Conservation (phyloP, 352 stramenopile species). For the Globisporangium abappressorium region DNA sequence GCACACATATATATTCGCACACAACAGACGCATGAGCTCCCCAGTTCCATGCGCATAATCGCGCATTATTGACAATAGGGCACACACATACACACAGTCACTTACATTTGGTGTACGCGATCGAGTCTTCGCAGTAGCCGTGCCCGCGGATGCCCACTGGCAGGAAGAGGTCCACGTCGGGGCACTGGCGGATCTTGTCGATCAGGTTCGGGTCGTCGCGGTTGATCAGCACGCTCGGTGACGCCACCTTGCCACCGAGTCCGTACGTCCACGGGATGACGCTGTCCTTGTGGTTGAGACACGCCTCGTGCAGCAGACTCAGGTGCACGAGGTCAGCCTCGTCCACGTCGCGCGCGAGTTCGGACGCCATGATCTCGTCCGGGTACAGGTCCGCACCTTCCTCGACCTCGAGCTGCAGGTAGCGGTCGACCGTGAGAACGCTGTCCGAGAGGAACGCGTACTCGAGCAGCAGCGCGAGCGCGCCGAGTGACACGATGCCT, state of each 20-base stretch:
- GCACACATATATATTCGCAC: not conserved
- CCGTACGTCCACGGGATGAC: slow-evolving; percentile 28
- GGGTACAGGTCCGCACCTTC: slow-evolving; percentile 42
- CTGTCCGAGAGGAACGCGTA: slow-evolving; percentile 8
- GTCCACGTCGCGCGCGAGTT: slow-evolving; percentile 30
- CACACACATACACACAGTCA: not conserved
- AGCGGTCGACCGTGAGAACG: slow-evolving; percentile 7
- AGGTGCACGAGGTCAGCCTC: slow-evolving; percentile 44
- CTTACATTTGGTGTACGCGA: slow-evolving; percentile 42
- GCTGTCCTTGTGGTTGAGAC: slow-evolving; percentile 25
- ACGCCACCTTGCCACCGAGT: slow-evolving; percentile 1
- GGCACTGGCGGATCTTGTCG: slow-evolving; percentile 30
- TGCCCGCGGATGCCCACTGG: slow-evolving; percentile 22
- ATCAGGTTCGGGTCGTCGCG: slow-evolving; percentile 19
- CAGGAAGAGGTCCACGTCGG: slow-evolving; percentile 37
- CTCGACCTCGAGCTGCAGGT: slow-evolving; percentile 20
- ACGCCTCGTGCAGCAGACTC: slow-evolving; percentile 48
- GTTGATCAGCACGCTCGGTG: slow-evolving; percentile 14
- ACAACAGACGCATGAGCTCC: not conserved
- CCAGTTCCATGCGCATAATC: not conserved
- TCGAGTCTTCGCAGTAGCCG: slow-evolving; percentile 49
- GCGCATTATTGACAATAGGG: not conserved
- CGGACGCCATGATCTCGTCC: slow-evolving; percentile 35
- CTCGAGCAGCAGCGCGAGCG: slow-evolving; percentile 15
- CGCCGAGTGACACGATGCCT: slow-evolving; percentile 14